phyloP scores from a whole-genome alignment of 805 yeast species.

The Teunomyces pallodes region DNA sequence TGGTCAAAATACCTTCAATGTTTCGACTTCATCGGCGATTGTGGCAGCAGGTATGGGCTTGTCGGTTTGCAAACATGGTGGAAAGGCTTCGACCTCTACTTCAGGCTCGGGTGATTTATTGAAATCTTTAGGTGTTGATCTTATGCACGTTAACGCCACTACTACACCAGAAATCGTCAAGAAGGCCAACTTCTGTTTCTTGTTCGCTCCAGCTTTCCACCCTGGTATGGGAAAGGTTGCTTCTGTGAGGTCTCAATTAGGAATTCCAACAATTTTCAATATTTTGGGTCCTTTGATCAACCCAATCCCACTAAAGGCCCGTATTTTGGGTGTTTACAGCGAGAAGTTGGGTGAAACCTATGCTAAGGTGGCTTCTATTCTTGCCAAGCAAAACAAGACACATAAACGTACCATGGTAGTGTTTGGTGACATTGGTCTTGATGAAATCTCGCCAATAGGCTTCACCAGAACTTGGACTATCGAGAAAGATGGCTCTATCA shows the following conservation, averaged over 20 bases:
- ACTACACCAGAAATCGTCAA: conserved; percentile 60
- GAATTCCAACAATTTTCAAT: conserved; percentile 92
- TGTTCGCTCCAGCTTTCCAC: conserved; percentile 94
- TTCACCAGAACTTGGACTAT: conserved; percentile 77
- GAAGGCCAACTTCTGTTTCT: conserved; percentile 56
- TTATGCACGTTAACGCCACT: conserved; percentile 59
- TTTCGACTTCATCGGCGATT: conserved; percentile 90
- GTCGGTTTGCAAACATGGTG: conserved; percentile 91
- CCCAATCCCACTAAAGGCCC: conserved; percentile 77
- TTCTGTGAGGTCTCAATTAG: conserved; percentile 68
- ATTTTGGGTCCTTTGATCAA: conserved; percentile 91
- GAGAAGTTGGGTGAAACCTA: conserved; percentile 76
- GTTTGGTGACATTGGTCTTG: conserved; percentile 89
- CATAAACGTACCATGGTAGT: conserved; percentile 74
- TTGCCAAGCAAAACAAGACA: conserved; percentile 50
- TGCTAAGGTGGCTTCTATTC: conserved; percentile 71
- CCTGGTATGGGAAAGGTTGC: conserved; percentile 87
- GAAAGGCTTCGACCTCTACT: conserved; percentile 89
- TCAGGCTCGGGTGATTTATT: conserved; percentile 95
- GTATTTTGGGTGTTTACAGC: conserved; percentile 88
- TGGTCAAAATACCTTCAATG: conserved; percentile 95
- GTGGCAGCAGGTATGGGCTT: conserved; percentile 88
- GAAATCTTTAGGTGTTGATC: conserved; percentile 76
- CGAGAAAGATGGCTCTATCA: conserved; percentile 39
- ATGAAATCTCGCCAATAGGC: conserved; percentile 92